Evolutionary conservation across 179 eudicot genomes (phyloP), one percentile per base, ranked within the genome.

Genomic region (Gypsophila paniculata): DNA sequence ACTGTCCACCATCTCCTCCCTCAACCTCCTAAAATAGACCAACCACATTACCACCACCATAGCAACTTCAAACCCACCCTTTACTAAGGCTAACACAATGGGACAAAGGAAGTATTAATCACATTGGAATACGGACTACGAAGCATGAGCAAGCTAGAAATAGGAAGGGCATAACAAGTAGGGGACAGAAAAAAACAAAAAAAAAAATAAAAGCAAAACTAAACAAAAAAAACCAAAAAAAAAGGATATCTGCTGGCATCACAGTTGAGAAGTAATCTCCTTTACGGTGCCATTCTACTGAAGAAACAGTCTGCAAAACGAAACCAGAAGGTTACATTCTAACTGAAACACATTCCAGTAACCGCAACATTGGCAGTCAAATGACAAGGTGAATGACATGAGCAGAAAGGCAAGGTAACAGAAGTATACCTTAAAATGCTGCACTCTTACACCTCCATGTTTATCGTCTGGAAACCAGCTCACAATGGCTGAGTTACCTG

Each of bases 171-270:
- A 71, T 36, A 71, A 51, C n/a, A 73, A 17, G 34, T 15, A 32
- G 74, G 34, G 13, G n/a, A n/a, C n/a, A n/a, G n/a, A n/a, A n/a
- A n/a, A n/a, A n/a, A n/a, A n/a, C n/a, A n/a, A n/a, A n/a, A n/a
- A n/a, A n/a, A n/a, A n/a, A n/a, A n/a, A n/a, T n/a, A n/a, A n/a
- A n/a, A n/a, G n/a, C n/a, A n/a, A n/a, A n/a, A n/a, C n/a, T n/a
- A n/a, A n/a, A n/a, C n/a, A n/a, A n/a, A n/a, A n/a, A n/a, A n/a
- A n/a, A n/a, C n/a, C n/a, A 65, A 8, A 65, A 6, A 65, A 19
- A 68, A 93, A 95, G 99, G 99, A 95, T 95, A 95, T 92, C 99
- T 55, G 91, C 77, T 38, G 96, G 98, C 88, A 90, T 83, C 34
- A 92, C 93, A 22, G 93, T 75, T 57, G 97, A 90, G 71, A 95